Base-by-base conservation (phyloP, 371 early-diverging fungal genomes). In the Mortierella sp. region DNA sequence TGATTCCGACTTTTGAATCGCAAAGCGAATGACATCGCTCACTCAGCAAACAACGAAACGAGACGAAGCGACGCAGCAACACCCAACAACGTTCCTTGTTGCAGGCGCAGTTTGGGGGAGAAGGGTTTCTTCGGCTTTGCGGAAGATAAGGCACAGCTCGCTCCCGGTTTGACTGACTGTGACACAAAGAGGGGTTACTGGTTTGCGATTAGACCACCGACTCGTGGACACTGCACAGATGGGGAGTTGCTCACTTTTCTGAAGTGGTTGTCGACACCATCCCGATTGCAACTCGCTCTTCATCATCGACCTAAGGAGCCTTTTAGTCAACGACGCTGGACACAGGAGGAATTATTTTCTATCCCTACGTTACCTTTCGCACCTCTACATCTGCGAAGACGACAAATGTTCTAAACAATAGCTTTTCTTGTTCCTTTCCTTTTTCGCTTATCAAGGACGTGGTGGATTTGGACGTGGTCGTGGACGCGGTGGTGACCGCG, bases 381-480 rank as follows among this genome's bases (percentile, higher is more conserved):
- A 32, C 12, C 35, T 32, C 63, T 4, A 7, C 16, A n/a, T 68
- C 10, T 10, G 21, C 1, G 24, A 38, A 21, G 41, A 68, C 21
- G 6, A 68, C 38, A 24, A 38, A 35, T 24, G 7, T 38, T 68
- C 68, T 68, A 68, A 68, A 38, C 18, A 35, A 38, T 10, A 16
- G 16, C 54, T 27, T 38, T 35, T 58, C 68, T 49, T 49, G n/a
- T 70, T 58, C 48, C 44, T 73, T 46, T 35, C 18, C 18, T 70
- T 24, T 56, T 68, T 21, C 32, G 24, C 24, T 54, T 11, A 44
- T 71, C 84, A 91, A 91, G 92, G 91, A 91, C 92, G 92, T 89
- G 95, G 96, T 88, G 95, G 95, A 85, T 94, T 95, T 92, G 96
- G 96, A 89, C 95, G 96, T 90, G 96, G 96, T 76, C 95, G 96